Base-by-base conservation (phyloP, 2,329 filamentous ascomycete genomes). In the Hypoxylon sp. region DNA sequence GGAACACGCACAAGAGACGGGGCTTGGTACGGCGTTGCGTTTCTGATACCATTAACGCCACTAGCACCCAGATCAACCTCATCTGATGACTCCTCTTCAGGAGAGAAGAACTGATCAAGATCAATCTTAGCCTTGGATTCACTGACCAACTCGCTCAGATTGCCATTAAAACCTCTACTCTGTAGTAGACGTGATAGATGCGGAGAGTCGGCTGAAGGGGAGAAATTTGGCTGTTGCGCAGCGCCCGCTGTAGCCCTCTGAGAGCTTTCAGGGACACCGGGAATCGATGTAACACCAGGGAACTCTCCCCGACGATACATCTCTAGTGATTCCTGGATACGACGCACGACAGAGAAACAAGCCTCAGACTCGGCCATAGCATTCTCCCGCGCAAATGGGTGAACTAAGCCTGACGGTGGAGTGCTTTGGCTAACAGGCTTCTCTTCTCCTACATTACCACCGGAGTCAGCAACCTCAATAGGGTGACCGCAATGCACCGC, bases 401-500 rank as follows among this genome's bases (percentile, higher is more conserved):
- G 89, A 19, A 90, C 89, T 67, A 87, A 83, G 30, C 87, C 87
- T 32, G 82, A 78, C 23, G 80, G 77, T 34, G 76, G 72, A 14
- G 74, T 46, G 52, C 21, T 66, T 38, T 71, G 58, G 34, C n/a
- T 63, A 2, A 58, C 46, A 60, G 77, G 75, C 69, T 78, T 84
- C 59, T 82, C 82, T 59, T 83, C 80, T 32, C 80, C 82, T 60
- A 85, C 79, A 63, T 85, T 77, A 58, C 80, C 79, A 48, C 84
- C 84, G 28, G 79, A 79, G 59, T 91, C 89, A 70, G 91, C 87
- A 69, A 88, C 83, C 73, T 97, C 92, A 64, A 97, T 89, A 11
- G 91, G 89, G 72, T 94, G 90, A 57, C 96, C 96, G 73, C 93
- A 97, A 65, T 92, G 91, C 61, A 94, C 86, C 34, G 95, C 96